These are phyloP conservation scores for Cynanchum wilfordii DNA, from an alignment of 257 asterid genomes.

Conservation along the genomic window DNA sequence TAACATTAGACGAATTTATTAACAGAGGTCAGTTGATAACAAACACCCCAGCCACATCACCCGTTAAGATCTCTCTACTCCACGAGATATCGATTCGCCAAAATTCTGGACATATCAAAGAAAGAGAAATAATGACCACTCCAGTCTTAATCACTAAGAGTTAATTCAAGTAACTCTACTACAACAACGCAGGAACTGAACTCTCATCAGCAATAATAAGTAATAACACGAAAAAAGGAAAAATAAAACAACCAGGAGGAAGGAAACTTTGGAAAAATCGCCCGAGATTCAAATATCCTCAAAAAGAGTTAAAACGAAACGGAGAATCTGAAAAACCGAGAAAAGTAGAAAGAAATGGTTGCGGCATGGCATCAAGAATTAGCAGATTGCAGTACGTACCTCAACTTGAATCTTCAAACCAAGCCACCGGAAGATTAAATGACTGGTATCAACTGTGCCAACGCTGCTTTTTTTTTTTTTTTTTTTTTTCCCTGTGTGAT, in stretches of 20 bases:
- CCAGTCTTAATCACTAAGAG: too few species aligned
- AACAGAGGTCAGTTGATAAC: conserved; percentile 18
- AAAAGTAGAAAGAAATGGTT: background rate
- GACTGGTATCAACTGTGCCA: background rate
- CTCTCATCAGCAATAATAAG: background rate
- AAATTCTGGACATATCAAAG: background rate
- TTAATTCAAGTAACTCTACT: background rate
- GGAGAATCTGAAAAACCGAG: background rate
- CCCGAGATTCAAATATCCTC: background rate
- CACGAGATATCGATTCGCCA: background rate
- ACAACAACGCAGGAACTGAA: background rate
- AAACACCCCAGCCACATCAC: conserved; percentile 13
- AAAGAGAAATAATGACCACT: background rate
- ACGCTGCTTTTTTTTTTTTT: background rate
- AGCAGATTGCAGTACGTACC: conserved; percentile 12
- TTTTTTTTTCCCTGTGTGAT: background rate
- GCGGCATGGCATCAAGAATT: background rate
- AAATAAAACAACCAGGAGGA: background rate
- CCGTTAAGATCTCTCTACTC: background rate
- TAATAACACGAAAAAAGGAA: background rate
- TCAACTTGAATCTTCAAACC: conserved; percentile 1
- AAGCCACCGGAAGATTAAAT: background rate
- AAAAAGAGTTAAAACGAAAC: background rate
- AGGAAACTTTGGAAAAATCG: background rate
- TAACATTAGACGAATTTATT: conserved; percentile 35